Percentiles rank a stretch among this genome's conserved stretches.
phyloP scores from a whole-genome alignment of 164 flowering plant species.

The Sextonia rubra region DNA sequence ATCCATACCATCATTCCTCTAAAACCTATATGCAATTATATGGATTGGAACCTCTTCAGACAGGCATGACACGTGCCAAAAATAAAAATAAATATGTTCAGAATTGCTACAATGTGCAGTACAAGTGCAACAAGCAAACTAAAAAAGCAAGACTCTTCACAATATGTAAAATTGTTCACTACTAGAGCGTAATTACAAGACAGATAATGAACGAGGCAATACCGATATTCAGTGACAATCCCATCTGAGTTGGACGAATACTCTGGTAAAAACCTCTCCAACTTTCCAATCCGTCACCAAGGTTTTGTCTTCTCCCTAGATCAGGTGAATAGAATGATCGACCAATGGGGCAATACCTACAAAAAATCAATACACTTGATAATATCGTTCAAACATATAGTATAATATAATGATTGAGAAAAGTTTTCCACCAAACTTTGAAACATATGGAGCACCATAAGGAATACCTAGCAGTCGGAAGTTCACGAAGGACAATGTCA shows the following conservation, averaged over 20 bases:
- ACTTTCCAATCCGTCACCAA: slow-evolving; percentile 60
- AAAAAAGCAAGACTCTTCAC: not conserved
- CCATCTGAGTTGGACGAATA: slow-evolving; percentile 84
- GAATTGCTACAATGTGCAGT: not conserved
- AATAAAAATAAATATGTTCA: not conserved
- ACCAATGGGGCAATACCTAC: slow-evolving; percentile 44
- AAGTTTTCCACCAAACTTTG: too few relatives aligned
- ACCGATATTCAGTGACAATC: slow-evolving; percentile 80
- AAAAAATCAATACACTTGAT: not conserved
- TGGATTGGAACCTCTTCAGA: not conserved
- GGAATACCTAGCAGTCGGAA: slow-evolving; percentile 62
- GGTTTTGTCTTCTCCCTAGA: slow-evolving; percentile 27
- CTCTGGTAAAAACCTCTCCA: slow-evolving; percentile 81
- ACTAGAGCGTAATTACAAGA: not conserved
- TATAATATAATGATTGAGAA: too few relatives aligned
- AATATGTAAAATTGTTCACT: not conserved
- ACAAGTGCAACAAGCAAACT: not conserved
- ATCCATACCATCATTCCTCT: too few relatives aligned
- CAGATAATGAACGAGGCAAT: not conserved
- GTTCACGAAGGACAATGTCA: slow-evolving; percentile 88
- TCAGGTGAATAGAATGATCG: slow-evolving; percentile 47
- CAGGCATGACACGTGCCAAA: not conserved
- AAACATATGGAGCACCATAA: not conserved
- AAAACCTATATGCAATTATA: not conserved
- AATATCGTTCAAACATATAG: too few relatives aligned